Evolutionary conservation across 2,329 filamentous ascomycete species (phyloP).

Genomic region (Thielaviopsis musarum): DNA sequence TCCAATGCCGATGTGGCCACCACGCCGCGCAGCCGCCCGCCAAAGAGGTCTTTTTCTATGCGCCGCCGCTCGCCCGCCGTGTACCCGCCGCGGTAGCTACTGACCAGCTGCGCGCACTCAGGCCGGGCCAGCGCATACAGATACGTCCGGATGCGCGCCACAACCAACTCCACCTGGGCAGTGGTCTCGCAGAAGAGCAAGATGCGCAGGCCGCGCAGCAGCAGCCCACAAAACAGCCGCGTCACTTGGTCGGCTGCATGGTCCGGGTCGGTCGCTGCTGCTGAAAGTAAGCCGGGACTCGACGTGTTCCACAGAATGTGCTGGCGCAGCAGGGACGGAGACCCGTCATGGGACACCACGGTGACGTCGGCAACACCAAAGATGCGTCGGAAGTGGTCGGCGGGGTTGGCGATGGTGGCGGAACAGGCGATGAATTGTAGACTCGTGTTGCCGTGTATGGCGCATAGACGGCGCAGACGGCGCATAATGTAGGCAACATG

Average conservation of each 20-base stretch:
- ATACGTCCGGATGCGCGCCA: slow-evolving; percentile 21
- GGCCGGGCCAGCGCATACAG: slow-evolving; percentile 53
- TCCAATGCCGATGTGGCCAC: slow-evolving; percentile 88
- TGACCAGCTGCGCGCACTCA: slow-evolving; percentile 65
- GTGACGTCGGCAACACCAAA: slow-evolving; percentile 73
- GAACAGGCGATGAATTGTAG: slow-evolving; percentile 74
- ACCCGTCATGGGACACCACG: slow-evolving; percentile 80
- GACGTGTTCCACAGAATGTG: slow-evolving; percentile 7
- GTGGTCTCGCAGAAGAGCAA: slow-evolving; percentile 70
- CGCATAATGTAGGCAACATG: slow-evolving; percentile 94
- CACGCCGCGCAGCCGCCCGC: slow-evolving; percentile 81
- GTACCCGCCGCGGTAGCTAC: slow-evolving; percentile 92
- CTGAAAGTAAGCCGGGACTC: neutral
- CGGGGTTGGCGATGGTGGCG: slow-evolving; percentile 84
- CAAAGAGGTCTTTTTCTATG: slow-evolving; percentile 95
- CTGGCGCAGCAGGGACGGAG: slow-evolving; percentile 35
- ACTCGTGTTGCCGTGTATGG: slow-evolving; percentile 78
- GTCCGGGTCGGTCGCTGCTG: slow-evolving; percentile 1
- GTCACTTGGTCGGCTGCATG: slow-evolving; percentile 50
- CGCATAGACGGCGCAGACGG: slow-evolving; percentile 70
- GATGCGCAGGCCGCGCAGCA: slow-evolving; percentile 73
- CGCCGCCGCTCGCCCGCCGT: slow-evolving; percentile 74
- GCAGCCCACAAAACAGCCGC: slow-evolving; percentile 73
- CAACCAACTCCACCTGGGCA: neutral
- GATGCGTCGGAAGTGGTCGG: slow-evolving; percentile 83